Evolutionary conservation across 106 monocot species (phyloP), one percentile per base, ranked within the genome.

Genomic region (Dendrobium nobile): DNA sequence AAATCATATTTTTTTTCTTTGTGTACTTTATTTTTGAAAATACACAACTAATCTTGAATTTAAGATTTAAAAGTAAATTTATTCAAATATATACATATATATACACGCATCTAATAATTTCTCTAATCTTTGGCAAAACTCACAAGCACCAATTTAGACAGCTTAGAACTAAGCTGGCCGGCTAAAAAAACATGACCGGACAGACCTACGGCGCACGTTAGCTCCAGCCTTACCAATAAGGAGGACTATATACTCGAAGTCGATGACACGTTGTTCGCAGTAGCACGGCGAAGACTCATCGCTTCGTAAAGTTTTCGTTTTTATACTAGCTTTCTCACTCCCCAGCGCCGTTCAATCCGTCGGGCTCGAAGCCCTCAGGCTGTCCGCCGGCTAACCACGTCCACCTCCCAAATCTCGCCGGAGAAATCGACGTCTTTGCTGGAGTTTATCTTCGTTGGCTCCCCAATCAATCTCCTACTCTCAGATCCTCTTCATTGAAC

Each of bases 401-500:
- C 51, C 51, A 2, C 13, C 51, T 13, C 10, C 22, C 22, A 26
- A 65, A 65, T 24, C 26, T 4, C 5, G 24, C 24, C 6, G 7
- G 26, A 26, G n/a, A 65, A 65, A 26, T 65, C n/a, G 1, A 65
- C 64, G 6, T 24, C 64, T 65, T 65, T 26, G 64, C 64, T 26
- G 64, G 4, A 28, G 68, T 20, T 68, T 26, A 68, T 28, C 68
- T 31, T 27, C n/a, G 5, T 26, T 10, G 8, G 6, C 0, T 16
- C 70, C 16, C 11, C 70, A 70, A 37, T 37, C 15, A 22, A 70
- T 37, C 48, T 24, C 48, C 20, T 7, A 19, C 7, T 37, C 0
- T 27, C 48, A 76, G 76, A 76, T 76, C 76, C 27, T 76, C 48
- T 17, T 48, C 47, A 26, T 26, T 22, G 61, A 51, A 15, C 76